Evolutionary conservation across 2,329 filamentous ascomycete species (phyloP), one percentile per base, ranked within the genome.

Genomic region (Monilinia vaccinii-corymbosi): DNA sequence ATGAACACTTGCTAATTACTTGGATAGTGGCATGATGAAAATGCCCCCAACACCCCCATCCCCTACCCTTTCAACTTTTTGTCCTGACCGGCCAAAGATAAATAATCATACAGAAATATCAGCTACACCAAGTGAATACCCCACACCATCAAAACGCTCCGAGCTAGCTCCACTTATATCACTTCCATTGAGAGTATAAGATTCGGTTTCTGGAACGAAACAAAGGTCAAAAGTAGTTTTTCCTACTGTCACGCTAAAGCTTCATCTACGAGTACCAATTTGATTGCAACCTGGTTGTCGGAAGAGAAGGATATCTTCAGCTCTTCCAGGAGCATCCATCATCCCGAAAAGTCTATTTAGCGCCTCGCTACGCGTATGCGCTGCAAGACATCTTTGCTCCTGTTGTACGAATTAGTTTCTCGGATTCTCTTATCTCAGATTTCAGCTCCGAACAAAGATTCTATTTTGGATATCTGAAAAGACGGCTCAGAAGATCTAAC

Each of bases 1-100:
- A 45, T 45, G 9, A 52, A 40, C 13, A 53, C 36, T 25, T 59
- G n/a, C 48, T 59, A 36, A 53, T 59, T 38, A 31, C 21, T 31
- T 57, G 42, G 23, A 62, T 60, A 58, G 56, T 58, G 53, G 52
- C 36, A 55, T 59, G 31, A 36, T 44, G n/a, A 46, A 23, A 38
- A 52, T 59, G 32, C 57, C 57, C 14, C 31, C 25, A 2, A 42
- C 38, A 14, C 56, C 56, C 31, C 57, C 57, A 31, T 47, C 57
- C 31, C 57, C 57, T 52, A 59, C 48, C 36, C 48, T 46, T 53
- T 46, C 32, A 31, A 7, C 31, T 55, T 38, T 40, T 8, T 32
- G 23, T 32, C 46, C 28, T 34, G 23, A 59, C 32, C 48, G 31
- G n/a, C 36, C 32, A 23, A 55, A 36, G 48, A 46, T 45, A 44